Evolutionary conservation across 2,329 filamentous ascomycete species (phyloP).

Genomic region (Colletotrichum horii): DNA sequence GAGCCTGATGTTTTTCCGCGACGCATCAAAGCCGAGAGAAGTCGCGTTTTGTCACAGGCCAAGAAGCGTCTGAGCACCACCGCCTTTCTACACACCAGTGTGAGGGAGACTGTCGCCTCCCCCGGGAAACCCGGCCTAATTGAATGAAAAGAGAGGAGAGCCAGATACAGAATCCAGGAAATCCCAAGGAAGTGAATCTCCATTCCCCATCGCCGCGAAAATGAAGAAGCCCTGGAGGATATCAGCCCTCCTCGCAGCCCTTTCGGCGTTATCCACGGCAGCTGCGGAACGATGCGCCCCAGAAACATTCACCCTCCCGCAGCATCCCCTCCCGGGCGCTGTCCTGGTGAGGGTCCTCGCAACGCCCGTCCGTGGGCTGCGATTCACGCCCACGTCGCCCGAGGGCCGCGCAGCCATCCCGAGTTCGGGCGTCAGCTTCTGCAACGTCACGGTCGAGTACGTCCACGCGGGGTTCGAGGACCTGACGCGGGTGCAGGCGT

Average conservation of each 20-base stretch:
- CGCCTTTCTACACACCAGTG: background rate
- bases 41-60: background rate
- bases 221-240: background rate
- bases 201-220: background rate
- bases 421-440: constrained; percentile 25
- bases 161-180: background rate
- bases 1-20: background rate
- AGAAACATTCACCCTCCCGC: background rate
- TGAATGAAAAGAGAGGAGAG: background rate
- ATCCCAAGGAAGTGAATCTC: rapidly evolving
- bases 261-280: background rate
- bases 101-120: background rate
- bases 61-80: background rate
- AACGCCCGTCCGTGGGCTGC: background rate
- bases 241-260: background rate
- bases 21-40: background rate
- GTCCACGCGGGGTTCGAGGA: constrained; percentile 29
- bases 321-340: background rate
- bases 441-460: constrained; percentile 29
- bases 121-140: background rate
- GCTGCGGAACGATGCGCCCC: background rate
- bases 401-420: constrained; percentile 20
- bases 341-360: background rate
- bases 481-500: constrained; percentile 29
- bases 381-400: background rate